phyloP scores from a whole-genome alignment of 2,329 filamentous ascomycete species.

The Scedosporium apiospermum region DNA sequence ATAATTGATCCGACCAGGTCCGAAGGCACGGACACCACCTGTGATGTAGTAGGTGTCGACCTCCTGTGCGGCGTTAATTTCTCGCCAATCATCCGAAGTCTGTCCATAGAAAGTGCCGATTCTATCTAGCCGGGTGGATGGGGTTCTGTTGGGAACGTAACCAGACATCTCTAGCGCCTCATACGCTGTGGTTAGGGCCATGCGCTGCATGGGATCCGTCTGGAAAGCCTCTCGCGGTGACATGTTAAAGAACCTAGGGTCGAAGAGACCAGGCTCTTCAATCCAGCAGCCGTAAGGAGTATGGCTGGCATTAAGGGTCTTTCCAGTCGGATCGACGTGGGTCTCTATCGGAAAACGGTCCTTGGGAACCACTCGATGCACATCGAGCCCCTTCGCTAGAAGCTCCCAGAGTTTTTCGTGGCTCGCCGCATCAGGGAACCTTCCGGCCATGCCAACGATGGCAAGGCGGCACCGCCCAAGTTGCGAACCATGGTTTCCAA shows the following conservation, averaged over 20 bases:
- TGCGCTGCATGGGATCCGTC: constrained; percentile 66
- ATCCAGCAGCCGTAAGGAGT: constrained; percentile 63
- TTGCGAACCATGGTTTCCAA: constrained; percentile 36
- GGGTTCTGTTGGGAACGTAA: constrained; percentile 56
- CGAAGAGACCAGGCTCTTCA: constrained; percentile 63
- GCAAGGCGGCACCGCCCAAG: constrained; percentile 59
- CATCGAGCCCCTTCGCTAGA: constrained; percentile 56
- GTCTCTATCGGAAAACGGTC: constrained; percentile 59
- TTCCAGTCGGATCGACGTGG: constrained; percentile 59
- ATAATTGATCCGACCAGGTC: constrained; percentile 60
- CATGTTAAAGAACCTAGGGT: constrained; percentile 75
- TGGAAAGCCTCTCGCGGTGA: constrained; percentile 68
- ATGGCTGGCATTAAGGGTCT: constrained; percentile 57
- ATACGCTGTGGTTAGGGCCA: constrained; percentile 66
- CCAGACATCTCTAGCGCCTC: constrained; percentile 73
- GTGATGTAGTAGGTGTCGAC: constrained; percentile 48
- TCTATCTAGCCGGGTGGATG: constrained; percentile 47
- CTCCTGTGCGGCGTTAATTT: constrained; percentile 65
- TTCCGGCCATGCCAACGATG: constrained; percentile 57
- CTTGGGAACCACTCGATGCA: constrained; percentile 51
- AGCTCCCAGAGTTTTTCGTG: constrained; percentile 52
- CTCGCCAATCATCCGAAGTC: constrained; percentile 69
- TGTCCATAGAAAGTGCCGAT: constrained; percentile 70
- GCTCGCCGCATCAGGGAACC: constrained; percentile 30
- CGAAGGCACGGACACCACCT: constrained; percentile 40